Evolutionary conservation across 352 stramenopile species (phyloP), one percentile per base, ranked within the genome.

Genomic region (Phytophthora hybrid): DNA sequence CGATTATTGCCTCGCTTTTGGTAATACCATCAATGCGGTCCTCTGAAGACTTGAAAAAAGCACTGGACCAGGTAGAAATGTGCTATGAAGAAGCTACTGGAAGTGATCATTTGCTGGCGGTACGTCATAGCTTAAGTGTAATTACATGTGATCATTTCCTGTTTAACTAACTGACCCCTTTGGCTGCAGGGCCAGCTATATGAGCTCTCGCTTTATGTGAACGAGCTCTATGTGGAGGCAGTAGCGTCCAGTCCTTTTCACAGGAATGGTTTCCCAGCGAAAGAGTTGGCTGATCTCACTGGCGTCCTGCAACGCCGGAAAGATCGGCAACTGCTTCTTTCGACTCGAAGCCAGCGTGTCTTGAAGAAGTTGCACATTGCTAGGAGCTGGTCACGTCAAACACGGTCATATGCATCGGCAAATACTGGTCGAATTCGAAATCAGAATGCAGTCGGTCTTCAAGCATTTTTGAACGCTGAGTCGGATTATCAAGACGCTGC

Each of bases 171-270:
- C 10, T n/a, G 18, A 62, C 11, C 3, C 10, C 34, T 16, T 59
- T 61, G 13, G 7, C 18, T 23, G 26, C 68, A 84, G 75, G 67
- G 75, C 29, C 79, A 84, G 26, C 53, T 91, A 7, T 79, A 79
- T 13, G 83, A 89, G 52, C 18, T 83, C 3, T 63, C 75, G 21
- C 16, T 80, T 7, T 73, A 76, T 9, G 55, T 83, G 4, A 71
- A 80, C 44, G 83, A 90, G 41, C 46, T 84, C 4, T 84, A 86
- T 18, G 74, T 89, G 11, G 81, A 92, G 9, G 77, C 81, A 1
- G n/a, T 89, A 5, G 80, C 76, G 1, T 83, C 67, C 19, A 87
- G 76, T 23, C 81, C 83, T 10, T 89, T 88, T 54, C 72, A 79
- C 46, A 37, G 23, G 7, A 55, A 9, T 16, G 21, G 58, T 2